Conservation (phyloP, 2,329 filamentous ascomycete genomes). For the Fusarium multiceps region DNA sequence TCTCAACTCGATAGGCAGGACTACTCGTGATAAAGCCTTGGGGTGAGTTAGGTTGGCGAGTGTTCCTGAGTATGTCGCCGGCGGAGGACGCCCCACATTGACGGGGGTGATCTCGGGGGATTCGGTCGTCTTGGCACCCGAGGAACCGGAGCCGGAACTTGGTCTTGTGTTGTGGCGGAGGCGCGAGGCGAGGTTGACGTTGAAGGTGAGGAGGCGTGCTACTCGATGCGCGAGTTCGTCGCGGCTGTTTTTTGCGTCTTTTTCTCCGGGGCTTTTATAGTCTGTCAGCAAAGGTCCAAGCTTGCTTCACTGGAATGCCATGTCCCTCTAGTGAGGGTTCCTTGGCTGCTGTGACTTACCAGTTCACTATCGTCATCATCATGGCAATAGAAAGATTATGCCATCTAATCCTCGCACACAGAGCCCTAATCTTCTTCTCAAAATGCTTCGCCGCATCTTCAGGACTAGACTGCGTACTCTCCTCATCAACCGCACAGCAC, state of each 20-base stretch:
- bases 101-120: slow-evolving; percentile 27
- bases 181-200: slow-evolving; percentile 48
- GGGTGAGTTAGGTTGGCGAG: slow-evolving; percentile 50
- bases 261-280: slow-evolving; percentile 48
- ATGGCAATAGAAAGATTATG: slow-evolving; percentile 55
- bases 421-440: slow-evolving; percentile 45
- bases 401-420: slow-evolving; percentile 52
- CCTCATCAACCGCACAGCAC: slow-evolving; percentile 44
- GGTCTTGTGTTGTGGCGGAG: slow-evolving; percentile 45
- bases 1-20: slow-evolving; percentile 46
- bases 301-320: no score
- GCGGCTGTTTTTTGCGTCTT: slow-evolving; percentile 52
- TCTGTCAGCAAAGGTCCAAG: background rate
- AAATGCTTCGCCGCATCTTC: slow-evolving; percentile 33
- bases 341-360: slow-evolving; percentile 40
- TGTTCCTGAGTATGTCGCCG: slow-evolving; percentile 46
- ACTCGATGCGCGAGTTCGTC: slow-evolving; percentile 51
- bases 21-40: slow-evolving; percentile 48
- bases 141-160: slow-evolving; percentile 31
- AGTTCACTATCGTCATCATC: slow-evolving; percentile 55
- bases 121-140: slow-evolving; percentile 31
- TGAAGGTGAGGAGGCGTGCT: slow-evolving; percentile 50
- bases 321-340: no score
- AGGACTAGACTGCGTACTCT: slow-evolving; percentile 33
- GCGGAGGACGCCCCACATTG: slow-evolving; percentile 38